Base-by-base conservation (phyloP, 257 asterid species). In the Petunia secreta region DNA sequence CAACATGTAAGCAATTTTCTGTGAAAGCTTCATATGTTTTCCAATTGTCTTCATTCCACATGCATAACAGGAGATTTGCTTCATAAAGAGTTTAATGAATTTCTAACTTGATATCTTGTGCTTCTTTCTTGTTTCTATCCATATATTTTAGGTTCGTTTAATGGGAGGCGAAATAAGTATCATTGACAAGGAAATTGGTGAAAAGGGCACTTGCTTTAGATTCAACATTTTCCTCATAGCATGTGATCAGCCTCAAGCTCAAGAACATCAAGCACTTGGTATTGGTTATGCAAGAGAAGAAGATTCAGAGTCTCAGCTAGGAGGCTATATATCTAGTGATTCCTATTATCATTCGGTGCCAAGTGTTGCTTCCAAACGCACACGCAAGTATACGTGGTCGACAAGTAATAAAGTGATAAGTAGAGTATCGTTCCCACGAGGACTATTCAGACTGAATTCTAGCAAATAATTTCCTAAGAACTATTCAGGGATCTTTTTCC, bases 121-220 rank as follows among this genome's bases (percentile, higher is more conserved):
- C 1, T 37, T 39, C 4, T 11, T 64, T 60, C 40, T 7, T 14
- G 25, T 0, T 5, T 36, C 25, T 25, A 60, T 60, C 5, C 13
- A 8, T 25, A 25, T 41, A 39, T 66, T 16, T 39, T 63, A 89
- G 89, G 92, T 91, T 50, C 88, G 90, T 16, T 71, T 94, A 64
- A 88, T 92, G 91, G 93, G 95, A 1, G 97, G 94, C 58, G 95
- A 92, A 75, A 91, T 92, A 73, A 75, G 80, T 46, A 88, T 93
- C 11, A 81, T 88, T 52, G 93, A 91, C 36, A 90, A 91, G 41
- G 91, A 89, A 54, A 48, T 64, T 16, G 87, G 90, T 1, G 88
- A 92, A 79, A 87, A 64, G 55, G 94, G 93, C 4, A 89, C 84
- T 36, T 87, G 92, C 79, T 92, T 93, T 67, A 83, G 83, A 68